Evolutionary conservation across 2,329 filamentous ascomycete species (phyloP), one percentile per base, ranked within the genome.

Genomic region (Diaporthe nobilis): DNA sequence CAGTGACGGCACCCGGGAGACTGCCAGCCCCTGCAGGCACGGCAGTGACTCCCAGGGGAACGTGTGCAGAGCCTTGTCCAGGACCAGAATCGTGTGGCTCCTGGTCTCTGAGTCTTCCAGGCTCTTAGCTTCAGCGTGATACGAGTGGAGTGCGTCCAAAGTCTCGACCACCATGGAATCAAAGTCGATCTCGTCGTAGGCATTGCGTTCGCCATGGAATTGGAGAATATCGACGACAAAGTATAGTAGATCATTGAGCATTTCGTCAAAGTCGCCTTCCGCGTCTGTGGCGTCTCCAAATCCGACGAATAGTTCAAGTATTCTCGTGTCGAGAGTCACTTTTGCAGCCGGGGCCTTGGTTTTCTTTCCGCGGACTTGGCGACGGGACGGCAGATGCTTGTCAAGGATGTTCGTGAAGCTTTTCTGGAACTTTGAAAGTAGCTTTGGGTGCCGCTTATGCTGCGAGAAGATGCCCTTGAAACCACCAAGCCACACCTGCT

Each of bases 41-140:
- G 96, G 95, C 51, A 99, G 86, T 0, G 95, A 98, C 82, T 99
- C 97, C 97, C 97, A 99, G 0, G 97, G 97, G 81, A 99, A 98
- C 1, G 91, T 88, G 81, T 98, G 97, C 2, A 99, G 88, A 3
- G 94, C 90, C 84, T 98, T 98, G 84, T 99, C 97, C 8, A 99
- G 88, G 9, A 99, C 92, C 3, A 99, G 88, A 72, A 99, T 93
- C 0, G 95, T 96, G 82, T 99, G 97, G 1, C 83, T 82, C 82
- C 42, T 86, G 82, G 73, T 86, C 80, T 28, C 81, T 83, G 57
- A 81, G 17, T 53, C 80, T 10, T 44, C 28, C 25, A 71, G 31
- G 34, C 47, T 60, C 63, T 85, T 86, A 37, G 84, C 84, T 0
- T 86, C 85, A 34, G 86, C 88, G 80, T 98, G 93, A 81, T 98